Evolutionary conservation across 805 yeast species (phyloP), one percentile per base, ranked within the genome.

Genomic region (Wickerhamiella australiensis): DNA sequence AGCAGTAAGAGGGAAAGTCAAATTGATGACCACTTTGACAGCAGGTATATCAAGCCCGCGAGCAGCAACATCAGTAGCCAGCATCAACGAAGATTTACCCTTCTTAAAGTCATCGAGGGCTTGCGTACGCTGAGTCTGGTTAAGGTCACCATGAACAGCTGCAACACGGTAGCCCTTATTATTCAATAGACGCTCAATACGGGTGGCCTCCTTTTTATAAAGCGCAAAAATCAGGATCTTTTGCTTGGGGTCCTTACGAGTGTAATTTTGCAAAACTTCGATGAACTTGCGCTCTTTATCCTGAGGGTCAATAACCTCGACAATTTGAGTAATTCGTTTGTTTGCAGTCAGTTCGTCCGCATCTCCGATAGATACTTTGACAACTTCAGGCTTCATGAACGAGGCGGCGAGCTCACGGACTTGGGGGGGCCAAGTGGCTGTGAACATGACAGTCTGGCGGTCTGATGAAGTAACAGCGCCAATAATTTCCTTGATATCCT

Each of bases 401-500:
- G 82, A 76, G 17, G 79, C 63, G 7, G 98, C 98, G 54, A 92
- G 74, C 55, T 86, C 94, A 62, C 97, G 80, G 31, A 92, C 97
- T 68, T 90, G 95, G 59, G 84, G 85, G n/a, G 99, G 99, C 98
- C 98, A 92, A 1, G 99, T 92, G n/a, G 99, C 99, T 8, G 98
- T 90, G 68, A 92, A 92, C 97, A 92, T 92, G 55, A 92, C 73
- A 0, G 98, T 92, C 68, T 90, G 97, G 69, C 97, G 74, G 25
- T 73, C 59, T 22, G 66, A 63, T 2, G 61, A 47, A 27, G 67
- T 61, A 21, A 75, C 70, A 13, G 85, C 74, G 51, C 81, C 76
- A 62, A 92, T 78, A 56, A 92, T 86, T 55, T 75, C 72, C 64
- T 84, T 86, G 62, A 92, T 90, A 67, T 90, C 98, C 64, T 90